Conservation (phyloP, 2,329 filamentous ascomycete genomes). For the Fusarium robinianum region DNA sequence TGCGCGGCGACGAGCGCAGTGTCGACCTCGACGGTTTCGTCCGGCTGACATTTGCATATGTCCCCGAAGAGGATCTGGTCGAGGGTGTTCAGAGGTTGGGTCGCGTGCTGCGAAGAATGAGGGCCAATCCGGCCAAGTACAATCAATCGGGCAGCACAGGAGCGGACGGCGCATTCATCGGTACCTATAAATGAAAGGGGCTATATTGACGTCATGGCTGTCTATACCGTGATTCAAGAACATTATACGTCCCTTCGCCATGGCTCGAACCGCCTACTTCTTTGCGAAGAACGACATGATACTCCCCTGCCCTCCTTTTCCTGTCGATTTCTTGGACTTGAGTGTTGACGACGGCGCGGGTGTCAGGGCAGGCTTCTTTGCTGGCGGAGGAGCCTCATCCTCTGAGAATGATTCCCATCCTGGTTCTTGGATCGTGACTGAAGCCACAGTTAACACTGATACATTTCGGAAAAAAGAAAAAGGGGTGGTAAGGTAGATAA, state of each 20-base stretch:
- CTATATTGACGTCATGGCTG: constrained; percentile 2
- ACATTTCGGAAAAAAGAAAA: no score
- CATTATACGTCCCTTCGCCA: no score
- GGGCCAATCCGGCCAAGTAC: constrained; percentile 37
- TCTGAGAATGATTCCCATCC: constrained; percentile 95
- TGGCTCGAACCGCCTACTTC: constrained; percentile 53
- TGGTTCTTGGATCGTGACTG: constrained; percentile 83
- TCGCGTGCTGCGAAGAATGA: constrained; percentile 46
- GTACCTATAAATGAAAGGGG: constrained; percentile 34
- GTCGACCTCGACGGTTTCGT: constrained; percentile 63
- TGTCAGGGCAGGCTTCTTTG: constrained; percentile 58
- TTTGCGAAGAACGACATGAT: constrained; percentile 95
- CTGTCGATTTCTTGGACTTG: constrained; percentile 59
- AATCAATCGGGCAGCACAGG: constrained; percentile 13
- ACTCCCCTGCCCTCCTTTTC: constrained; percentile 74
- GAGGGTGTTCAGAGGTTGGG: constrained; percentile 71
- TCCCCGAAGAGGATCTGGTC: constrained; percentile 64
- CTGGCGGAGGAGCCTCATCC: constrained; percentile 67
- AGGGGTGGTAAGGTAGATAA: constrained; percentile 12
- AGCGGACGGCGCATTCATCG: constrained; percentile 24
- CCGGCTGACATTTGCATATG: constrained; percentile 74
- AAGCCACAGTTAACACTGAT: constrained; percentile 18
- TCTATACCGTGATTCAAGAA: no score
- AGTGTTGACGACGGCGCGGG: constrained; percentile 49
- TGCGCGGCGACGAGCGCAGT: constrained; percentile 58